Evolutionary conservation across 768 basidiomycete species (phyloP), one percentile per base, ranked within the genome.

Genomic region (Favolaschia claudopus): DNA sequence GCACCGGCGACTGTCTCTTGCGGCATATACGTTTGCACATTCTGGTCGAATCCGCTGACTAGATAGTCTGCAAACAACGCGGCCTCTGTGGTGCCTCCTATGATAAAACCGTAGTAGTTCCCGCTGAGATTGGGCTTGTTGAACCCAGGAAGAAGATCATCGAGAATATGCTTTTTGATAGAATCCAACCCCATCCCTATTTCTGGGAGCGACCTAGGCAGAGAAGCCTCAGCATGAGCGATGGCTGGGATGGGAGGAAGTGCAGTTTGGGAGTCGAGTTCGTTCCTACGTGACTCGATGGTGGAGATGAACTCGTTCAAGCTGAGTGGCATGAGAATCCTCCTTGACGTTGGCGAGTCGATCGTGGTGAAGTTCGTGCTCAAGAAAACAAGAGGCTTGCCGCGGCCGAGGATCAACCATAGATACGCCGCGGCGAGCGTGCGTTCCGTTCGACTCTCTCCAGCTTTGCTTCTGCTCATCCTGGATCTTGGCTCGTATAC

Each of bases 61-160:
- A 64, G 15, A 58, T 58, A 60, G 28, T 64, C 63, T 5, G 42
- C 63, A 15, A 57, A 57, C 4, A 64, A 40, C 2, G 63, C 63
- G 13, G 63, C 49, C 7, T 60, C 63, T 1, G 63, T 64, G 1
- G 60, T 58, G 6, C 33, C 63, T 10, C 63, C 63, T 13, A 58
- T 64, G 17, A 58, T 60, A 20, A 48, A 60, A 12, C 54, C 58
- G n/a, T 51, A 64, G 36, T 64, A 64, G 28, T 44, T 56, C 7
- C 58, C 48, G 31, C 44, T 48, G 5, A 43, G 54, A 25, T 47
- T 33, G 47, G 33, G 32, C 56, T 40, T 33, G 36, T 48, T 60
- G 32, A 64, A 64, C 36, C 39, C 63, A 38, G 55, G 58, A 25
- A 51, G 34, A 25, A 64, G 29, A 31, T 64, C 63, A 5, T 29